Base-by-base conservation (phyloP, 148 eudicot species). In the Mesembryanthemum crystallinum region DNA sequence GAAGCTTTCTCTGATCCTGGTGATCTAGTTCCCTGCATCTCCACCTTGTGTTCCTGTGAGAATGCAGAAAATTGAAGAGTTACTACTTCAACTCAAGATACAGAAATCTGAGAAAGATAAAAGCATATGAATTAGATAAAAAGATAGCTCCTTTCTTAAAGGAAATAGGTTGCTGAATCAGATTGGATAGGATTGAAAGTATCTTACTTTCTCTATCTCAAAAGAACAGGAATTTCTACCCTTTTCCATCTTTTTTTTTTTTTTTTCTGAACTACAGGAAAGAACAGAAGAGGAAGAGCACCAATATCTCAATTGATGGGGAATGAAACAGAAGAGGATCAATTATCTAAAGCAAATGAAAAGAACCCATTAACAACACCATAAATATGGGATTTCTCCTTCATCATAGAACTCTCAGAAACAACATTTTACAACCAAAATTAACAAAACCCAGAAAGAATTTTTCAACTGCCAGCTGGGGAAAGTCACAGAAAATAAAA, bases 41-140 rank as follows among this genome's bases (percentile, higher is more conserved):
- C 87, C 85, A 78, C 76, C 81, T 75, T 83, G 72, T 82, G 80
- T 71, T 80, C 88, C 89, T 85, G 75, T 39, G 23, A 47, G 64
- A 77, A 43, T 69, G 17, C 71, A 67, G 69, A 58, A 74, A 23
- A 32, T 42, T n/a, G 37, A 51, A 54, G 59, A 49, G 65, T 65
- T 17, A 64, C 54, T 55, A 45, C 20, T 39, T 33, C 32, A 72
- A 67, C 29, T 25, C 27, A 6, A 32, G 17, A 73, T 49, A 39
- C 71, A 63, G 6, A 69, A 51, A 35, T n/a, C 39, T 63, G n/a
- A n/a, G 32, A 62, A 33, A 23, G 5, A 24, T 29, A 24, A 64
- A 37, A 3, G 14, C 11, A 63, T 29, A 42, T 25, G 67, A 4
- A 35, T 52, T n/a, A n/a, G n/a, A 35, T 45, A 58, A 43, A 51